Percentiles rank a stretch among this genome's conserved stretches.
Conservation (phyloP, 2,329 filamentous ascomycete species). For the Atkinsonella texensis region DNA sequence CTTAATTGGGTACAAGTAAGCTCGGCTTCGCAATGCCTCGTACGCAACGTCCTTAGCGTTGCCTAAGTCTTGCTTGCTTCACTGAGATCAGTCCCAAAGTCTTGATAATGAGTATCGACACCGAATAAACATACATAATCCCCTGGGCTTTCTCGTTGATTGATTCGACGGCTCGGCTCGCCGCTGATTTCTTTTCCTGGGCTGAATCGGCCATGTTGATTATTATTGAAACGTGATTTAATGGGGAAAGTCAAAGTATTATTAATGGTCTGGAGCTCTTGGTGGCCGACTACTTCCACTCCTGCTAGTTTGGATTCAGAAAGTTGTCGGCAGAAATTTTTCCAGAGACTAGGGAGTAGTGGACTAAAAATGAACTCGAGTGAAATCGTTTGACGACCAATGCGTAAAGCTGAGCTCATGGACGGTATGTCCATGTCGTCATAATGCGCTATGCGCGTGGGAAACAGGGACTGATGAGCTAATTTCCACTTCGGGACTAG, state of each 20-base stretch:
- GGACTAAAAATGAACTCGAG: not conserved
- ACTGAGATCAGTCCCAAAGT: not conserved
- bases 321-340: not conserved
- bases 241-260: not conserved
- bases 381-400: not conserved
- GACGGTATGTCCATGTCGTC: constrained; percentile 2
- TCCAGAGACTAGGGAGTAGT: not conserved
- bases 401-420: not conserved
- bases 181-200: constrained; percentile 11
- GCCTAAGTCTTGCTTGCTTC: constrained; percentile 57
- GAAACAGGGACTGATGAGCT: not conserved
- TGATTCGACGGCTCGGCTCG: constrained; percentile 24
- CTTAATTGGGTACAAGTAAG: constrained; percentile 80
- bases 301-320: no score
- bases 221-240: no score
- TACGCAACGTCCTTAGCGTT: constrained; percentile 51
- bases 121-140: constrained; percentile 28
- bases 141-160: constrained; percentile 36
- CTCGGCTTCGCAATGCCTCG: constrained; percentile 61
- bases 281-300: no score
- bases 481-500: constrained; percentile 1
- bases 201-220: constrained; percentile 9
- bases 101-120: not conserved
- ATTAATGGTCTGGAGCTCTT: not conserved
- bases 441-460: not conserved